Percentiles rank a stretch among this genome's conserved stretches.
Conservation (phyloP, 768 basidiomycete species). For the Boletus rubescentipes region DNA sequence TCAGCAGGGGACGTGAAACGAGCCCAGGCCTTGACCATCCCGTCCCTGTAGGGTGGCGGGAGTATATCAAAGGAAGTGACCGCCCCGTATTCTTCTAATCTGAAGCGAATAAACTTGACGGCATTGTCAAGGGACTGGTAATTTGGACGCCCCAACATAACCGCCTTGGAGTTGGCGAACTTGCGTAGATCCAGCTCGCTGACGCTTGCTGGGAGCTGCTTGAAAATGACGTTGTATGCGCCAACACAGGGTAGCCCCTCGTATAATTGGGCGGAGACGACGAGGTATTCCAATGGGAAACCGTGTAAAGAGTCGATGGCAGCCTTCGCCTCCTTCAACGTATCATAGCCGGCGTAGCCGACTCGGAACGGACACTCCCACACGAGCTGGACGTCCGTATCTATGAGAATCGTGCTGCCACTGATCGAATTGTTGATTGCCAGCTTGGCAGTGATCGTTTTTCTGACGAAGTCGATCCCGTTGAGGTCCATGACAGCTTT, state of each 20-base stretch:
- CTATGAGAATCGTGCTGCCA: slow-evolving; percentile 43
- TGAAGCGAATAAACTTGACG: slow-evolving; percentile 36
- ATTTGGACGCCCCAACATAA: slow-evolving; percentile 53
- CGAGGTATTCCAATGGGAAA: slow-evolving; percentile 37
- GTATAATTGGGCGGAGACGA: slow-evolving; percentile 50
- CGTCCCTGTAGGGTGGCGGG: slow-evolving; percentile 51
- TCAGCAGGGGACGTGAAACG: slow-evolving; percentile 50
- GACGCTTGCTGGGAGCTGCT: slow-evolving; percentile 48
- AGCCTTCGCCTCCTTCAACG: slow-evolving; percentile 44
- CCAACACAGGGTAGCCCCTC: slow-evolving; percentile 59
- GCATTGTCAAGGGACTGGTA: slow-evolving; percentile 38
- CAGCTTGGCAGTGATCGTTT: slow-evolving; percentile 44
- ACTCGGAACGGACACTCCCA: slow-evolving; percentile 58
- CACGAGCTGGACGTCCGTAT: slow-evolving; percentile 54
- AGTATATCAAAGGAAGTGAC: slow-evolving; percentile 44
- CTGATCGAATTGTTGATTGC: slow-evolving; percentile 39
- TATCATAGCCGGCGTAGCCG: slow-evolving; percentile 65
- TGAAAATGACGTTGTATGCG: slow-evolving; percentile 58
- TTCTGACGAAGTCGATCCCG: slow-evolving; percentile 39
- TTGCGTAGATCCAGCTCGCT: slow-evolving; percentile 41
- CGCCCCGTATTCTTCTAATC: slow-evolving; percentile 40
- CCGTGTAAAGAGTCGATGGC: slow-evolving; percentile 47
- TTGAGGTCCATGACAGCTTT: slow-evolving; percentile 54
- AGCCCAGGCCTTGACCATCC: slow-evolving; percentile 53
- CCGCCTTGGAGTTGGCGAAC: slow-evolving; percentile 47